Evolutionary conservation across 2,329 filamentous ascomycete species (phyloP), one percentile per base, ranked within the genome.

Genomic region (Sphaerostilbella broomeana): DNA sequence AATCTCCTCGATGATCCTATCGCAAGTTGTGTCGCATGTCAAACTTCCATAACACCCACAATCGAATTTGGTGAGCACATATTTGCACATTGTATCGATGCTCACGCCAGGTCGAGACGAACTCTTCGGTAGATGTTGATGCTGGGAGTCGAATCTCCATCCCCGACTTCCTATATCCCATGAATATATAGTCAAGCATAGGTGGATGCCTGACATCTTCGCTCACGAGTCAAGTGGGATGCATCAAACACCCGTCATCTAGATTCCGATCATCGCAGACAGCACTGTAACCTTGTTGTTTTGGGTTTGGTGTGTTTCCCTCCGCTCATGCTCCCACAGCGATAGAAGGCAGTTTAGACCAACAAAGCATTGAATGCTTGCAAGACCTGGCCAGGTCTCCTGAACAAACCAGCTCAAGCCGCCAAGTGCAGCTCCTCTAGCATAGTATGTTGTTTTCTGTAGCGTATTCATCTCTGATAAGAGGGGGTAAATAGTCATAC

Each of bases 21-120:
- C 12, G 30, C 56, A 60, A 13, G 46, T 46, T 10, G 45, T 40
- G 20, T 52, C 48, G 35, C 48, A 50, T 17, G 53, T 41, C 11
- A 59, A 43, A 8, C 48, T 36, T 12, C 45, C 43, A 33, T 44
- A 47, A 35, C 57, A 59, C 32, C 55, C 53, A 42, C 57, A 60
- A 16, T 38, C 32, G 22, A 56, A 49, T 25, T 51, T 32, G 20
- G 50, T 43, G 13, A 59, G 38, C 27, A 54, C 39, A 43, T 58
- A 60, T 32, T 41, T 44, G 35, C 57, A 60, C 56, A 60, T 60
- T 20, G 25, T 31, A 15, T 26, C 20, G 29, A 21, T 34, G 3
- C 11, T 8, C 20, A 16, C 12, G 17, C 29, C 35, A 43, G 9
- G 18, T 33, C 13, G 30, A 22, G 24, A n/a, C 4, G 6, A 18